Evolutionary conservation across 352 stramenopile genomes (phyloP), one percentile per base, ranked within the genome.

Genomic region (Globisporangium camurandrum): DNA sequence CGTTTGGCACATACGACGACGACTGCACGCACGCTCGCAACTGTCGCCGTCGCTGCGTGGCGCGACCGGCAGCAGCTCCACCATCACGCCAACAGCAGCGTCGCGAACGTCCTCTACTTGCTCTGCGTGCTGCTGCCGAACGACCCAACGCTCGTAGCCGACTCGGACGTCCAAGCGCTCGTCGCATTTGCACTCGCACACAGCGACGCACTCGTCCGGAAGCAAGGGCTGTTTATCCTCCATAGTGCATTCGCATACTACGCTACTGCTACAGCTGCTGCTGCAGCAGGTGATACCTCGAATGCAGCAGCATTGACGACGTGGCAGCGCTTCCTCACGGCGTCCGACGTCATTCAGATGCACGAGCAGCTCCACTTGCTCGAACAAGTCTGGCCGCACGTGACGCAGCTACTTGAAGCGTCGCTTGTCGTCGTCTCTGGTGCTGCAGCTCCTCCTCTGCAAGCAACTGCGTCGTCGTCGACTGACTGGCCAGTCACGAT

Each of bases 291-390:
- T 4, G 49, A 22, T 46, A 26, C 42, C 16, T 19, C 23, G 37
- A 16, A 24, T 40, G 23, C 19, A 22, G 23, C 23, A n/a, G 23
- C 27, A 6, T 28, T 68, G 14, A 33, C 30, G 30, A 71, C 57
- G 19, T 93, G 82, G 82, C 66, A 79, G 55, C 82, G 64, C 48
- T 93, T 89, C 30, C 51, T 93, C 36, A 70, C 71, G 1, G 77
- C 73, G 3, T 89, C 78, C 1, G 77, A 93, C 22, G 78, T 93
- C 12, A 86, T 93, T 34, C 77, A 91, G 49, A 80, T 88, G 61
- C 79, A 93, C 40, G 79, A 93, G 33, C 76, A 91, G 45, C 79
- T 81, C 49, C 82, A 93, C 43, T 38, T 93, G 22, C 69, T 93
- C 51, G 82, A 91, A 49, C 79, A 93, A 46, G 82, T 91, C 19